Evolutionary conservation across 1,284 basidiomycete species (phyloP).

Genomic region (Chiua sp.): DNA sequence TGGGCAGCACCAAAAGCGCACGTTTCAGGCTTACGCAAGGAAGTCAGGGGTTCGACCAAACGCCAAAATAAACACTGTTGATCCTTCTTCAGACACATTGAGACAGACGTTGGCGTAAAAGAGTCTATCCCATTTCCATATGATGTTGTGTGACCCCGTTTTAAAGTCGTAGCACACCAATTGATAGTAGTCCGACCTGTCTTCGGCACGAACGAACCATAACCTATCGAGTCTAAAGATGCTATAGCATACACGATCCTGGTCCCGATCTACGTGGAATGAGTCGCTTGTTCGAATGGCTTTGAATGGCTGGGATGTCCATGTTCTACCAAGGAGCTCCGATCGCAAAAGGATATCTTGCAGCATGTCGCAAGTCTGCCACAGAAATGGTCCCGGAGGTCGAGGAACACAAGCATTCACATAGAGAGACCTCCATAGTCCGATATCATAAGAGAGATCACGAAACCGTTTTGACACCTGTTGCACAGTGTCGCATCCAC

Average conservation of each 20-base stretch:
- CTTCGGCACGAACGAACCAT: background rate
- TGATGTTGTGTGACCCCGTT: background rate
- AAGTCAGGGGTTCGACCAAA: background rate
- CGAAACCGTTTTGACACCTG: background rate
- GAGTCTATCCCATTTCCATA: background rate
- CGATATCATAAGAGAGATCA: background rate
- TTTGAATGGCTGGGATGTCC: background rate
- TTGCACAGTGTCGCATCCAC: background rate
- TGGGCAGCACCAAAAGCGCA: no score
- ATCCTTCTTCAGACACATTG: background rate
- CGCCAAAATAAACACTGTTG: background rate
- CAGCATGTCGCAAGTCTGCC: background rate
- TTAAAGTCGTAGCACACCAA: background rate
- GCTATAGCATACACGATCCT: background rate
- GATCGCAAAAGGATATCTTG: background rate
- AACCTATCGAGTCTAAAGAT: background rate
- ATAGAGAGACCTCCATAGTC: background rate
- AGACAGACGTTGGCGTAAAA: background rate
- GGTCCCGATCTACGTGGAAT: background rate
- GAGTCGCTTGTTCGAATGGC: background rate
- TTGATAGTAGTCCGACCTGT: background rate
- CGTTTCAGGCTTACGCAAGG: background rate
- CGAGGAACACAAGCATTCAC: background rate
- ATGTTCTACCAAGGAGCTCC: background rate
- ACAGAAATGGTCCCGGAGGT: background rate